phyloP scores from a whole-genome alignment of 2,329 filamentous ascomycete species.

The Metarhizium guizhouense region DNA sequence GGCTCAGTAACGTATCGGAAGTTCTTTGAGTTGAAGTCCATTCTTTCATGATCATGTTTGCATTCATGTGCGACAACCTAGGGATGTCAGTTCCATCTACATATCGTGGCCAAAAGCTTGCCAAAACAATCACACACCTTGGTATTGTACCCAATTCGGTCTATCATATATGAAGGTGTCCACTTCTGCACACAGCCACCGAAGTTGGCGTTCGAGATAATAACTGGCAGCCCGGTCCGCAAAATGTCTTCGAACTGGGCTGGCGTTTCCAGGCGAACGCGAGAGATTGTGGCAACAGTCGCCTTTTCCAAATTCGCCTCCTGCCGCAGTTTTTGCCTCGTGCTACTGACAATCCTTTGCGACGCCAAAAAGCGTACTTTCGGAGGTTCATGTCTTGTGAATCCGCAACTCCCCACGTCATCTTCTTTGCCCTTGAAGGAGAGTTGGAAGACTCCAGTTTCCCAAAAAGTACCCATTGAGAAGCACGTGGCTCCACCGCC shows the following conservation, averaged over 20 bases:
- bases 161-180: constrained; percentile 59
- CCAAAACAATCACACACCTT: constrained; percentile 34
- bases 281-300: constrained; percentile 32
- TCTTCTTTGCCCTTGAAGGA: background rate
- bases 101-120: background rate
- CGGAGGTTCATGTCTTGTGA: background rate
- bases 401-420: background rate
- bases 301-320: constrained; percentile 7
- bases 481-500: constrained; percentile 85
- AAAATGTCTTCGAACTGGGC: constrained; percentile 54
- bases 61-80: constrained; percentile 69
- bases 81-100: constrained; percentile 29
- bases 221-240: constrained; percentile 39
- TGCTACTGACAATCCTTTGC: constrained; percentile 13
- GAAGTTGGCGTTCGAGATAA: constrained; percentile 57
- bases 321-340: background rate
- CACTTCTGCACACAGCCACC: constrained; percentile 60
- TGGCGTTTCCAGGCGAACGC: constrained; percentile 39
- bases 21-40: constrained; percentile 80
- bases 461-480: constrained; percentile 84
- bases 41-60: constrained; percentile 40
- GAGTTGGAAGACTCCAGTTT: constrained; percentile 47
- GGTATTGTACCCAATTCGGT: constrained; percentile 50
- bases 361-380: constrained; percentile 17
- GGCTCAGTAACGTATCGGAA: constrained; percentile 63